Evolutionary conservation across 176 grass and related monocot genomes (phyloP).

Genomic region (Tillandsia fasciculata): DNA sequence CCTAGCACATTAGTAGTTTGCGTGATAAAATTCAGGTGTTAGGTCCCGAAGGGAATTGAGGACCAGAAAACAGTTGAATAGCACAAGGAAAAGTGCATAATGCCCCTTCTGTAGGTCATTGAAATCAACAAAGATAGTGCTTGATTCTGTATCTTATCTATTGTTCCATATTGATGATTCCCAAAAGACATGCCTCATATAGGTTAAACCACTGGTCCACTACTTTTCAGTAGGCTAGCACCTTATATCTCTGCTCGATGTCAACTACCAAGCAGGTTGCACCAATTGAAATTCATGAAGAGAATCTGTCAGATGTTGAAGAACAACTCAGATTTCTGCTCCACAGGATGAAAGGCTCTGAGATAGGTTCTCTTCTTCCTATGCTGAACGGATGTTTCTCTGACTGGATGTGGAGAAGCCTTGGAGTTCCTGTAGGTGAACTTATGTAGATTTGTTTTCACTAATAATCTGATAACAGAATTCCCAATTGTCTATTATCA

Average conservation of each 20-base stretch:
- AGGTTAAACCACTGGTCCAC: background rate
- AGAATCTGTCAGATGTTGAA: constrained; percentile 85
- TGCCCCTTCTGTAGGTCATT: too few species aligned
- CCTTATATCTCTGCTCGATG: constrained; percentile 13
- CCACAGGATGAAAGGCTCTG: constrained; percentile 61
- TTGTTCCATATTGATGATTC: background rate
- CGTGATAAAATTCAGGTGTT: too few species aligned
- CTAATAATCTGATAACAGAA: constrained; percentile 10
- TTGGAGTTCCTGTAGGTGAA: constrained; percentile 68
- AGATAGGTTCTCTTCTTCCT: constrained; percentile 55
- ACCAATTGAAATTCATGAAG: constrained; percentile 90
- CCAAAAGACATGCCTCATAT: constrained; percentile 13
- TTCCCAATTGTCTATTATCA: constrained; percentile 4
- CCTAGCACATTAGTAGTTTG: too few species aligned
- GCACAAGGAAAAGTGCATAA: too few species aligned
- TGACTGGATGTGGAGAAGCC: constrained; percentile 78
- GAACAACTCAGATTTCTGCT: constrained; percentile 73
- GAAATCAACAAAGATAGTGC: background rate
- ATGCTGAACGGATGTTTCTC: constrained; percentile 86
- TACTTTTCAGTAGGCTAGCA: background rate
- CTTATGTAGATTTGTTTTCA: constrained; percentile 14
- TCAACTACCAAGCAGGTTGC: constrained; percentile 50
- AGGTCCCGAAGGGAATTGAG: too few species aligned
- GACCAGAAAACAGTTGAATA: too few species aligned
- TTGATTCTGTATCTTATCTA: background rate